Base-by-base conservation (phyloP, 495 filamentous ascomycete genomes). In the Tuber magnatum region DNA sequence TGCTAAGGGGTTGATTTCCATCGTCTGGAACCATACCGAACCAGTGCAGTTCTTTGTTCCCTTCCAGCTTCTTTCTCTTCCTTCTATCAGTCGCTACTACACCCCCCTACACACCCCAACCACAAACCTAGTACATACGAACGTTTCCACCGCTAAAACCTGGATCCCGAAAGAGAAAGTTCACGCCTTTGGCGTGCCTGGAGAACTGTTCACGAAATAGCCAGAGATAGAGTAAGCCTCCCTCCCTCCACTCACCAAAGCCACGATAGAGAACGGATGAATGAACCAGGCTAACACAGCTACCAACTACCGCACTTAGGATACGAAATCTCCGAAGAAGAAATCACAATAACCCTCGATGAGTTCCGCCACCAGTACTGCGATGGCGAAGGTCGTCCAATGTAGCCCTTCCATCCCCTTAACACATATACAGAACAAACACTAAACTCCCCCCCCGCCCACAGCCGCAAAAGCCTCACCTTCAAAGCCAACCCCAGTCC, bases 281-380 rank as follows among this genome's bases (percentile, higher is more conserved):
- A 22, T 16, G 69, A 22, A 42, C 38, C 68, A 14, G 14, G n/a
- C n/a, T 39, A 38, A 40, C 71, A 72, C 69, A 69, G 68, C 71
- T 74, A 76, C 76, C 39, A 74, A 48, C 48, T 71, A 71, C n/a
- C 43, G 43, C 18, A 46, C 14, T 7, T 14, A 97, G 94, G 94
- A 77, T 99, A 99, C 85, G 91, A 96, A 82, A 86, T 99, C 32
- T 86, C 92, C 40, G 93, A 97, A 70, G 91, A 93, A 40, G 95
- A 99, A 88, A 88, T 97, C 74, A 88, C 88, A 80, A 91, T 97
- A 78, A 87, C 91, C 3, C 90, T 97, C 24, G 87, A 90, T 10
- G 87, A 91, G 18, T 99, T 99, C 86, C 86, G 86, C 73, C 71
- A 75, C 14, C 86, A 90, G 77, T 97, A 89, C 83, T 85, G 87